phyloP scores from a whole-genome alignment of 2,329 filamentous ascomycete species.

The Mycocentrospora acerina region DNA sequence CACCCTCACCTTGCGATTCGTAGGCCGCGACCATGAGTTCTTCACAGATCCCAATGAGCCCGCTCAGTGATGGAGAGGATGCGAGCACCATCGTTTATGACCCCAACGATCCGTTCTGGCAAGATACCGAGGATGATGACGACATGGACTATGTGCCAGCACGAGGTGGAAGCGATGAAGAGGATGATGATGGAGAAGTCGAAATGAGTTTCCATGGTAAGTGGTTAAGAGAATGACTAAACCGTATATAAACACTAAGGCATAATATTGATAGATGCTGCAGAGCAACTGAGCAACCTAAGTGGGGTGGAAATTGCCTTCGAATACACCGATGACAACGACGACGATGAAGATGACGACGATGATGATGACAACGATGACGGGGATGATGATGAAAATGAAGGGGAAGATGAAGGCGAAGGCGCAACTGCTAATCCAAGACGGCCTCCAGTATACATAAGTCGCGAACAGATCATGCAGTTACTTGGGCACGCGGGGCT shows the following conservation, averaged over 20 bases:
- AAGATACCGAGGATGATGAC: slow-evolving; percentile 41
- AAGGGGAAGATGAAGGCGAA: slow-evolving; percentile 24
- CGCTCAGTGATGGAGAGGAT: slow-evolving; percentile 27
- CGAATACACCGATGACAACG: slow-evolving; percentile 41
- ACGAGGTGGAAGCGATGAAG: slow-evolving; percentile 42
- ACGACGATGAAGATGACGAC: slow-evolving; percentile 26
- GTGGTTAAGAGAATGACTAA: background rate
- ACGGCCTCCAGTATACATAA: slow-evolving; percentile 43
- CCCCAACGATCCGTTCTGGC: slow-evolving; percentile 37
- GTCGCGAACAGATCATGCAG: slow-evolving; percentile 55
- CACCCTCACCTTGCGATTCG: background rate
- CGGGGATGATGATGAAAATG: slow-evolving; percentile 31
- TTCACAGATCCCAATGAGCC: slow-evolving; percentile 22
- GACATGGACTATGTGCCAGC: slow-evolving; percentile 55
- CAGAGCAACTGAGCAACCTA: slow-evolving; percentile 45
- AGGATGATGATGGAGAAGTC: slow-evolving; percentile 40
- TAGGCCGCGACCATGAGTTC: slow-evolving; percentile 23
- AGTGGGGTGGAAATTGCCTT: slow-evolving; percentile 46
- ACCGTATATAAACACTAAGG: background rate
- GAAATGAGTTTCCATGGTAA: slow-evolving; percentile 40
- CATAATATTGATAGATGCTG: slow-evolving; percentile 35
- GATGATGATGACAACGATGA: slow-evolving; percentile 39
- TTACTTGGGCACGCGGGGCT: slow-evolving; percentile 57
- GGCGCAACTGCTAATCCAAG: slow-evolving; percentile 2
- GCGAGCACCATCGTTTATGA: slow-evolving; percentile 33